Evolutionary conservation across 2,329 filamentous ascomycete genomes (phyloP), one percentile per base, ranked within the genome.

Genomic region (Aureobasidium sp.): DNA sequence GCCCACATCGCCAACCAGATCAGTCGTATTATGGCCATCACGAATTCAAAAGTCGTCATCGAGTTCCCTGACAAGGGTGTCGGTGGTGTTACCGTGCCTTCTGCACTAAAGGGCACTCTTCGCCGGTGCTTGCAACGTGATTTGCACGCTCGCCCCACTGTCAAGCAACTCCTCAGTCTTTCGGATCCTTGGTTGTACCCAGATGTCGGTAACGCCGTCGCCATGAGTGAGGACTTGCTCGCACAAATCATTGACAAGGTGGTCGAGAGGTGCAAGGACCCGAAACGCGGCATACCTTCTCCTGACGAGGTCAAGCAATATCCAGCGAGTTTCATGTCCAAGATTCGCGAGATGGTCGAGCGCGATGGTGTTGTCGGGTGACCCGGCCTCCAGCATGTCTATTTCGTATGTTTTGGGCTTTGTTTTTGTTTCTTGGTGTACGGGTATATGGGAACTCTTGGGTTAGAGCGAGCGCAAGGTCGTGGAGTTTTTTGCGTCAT

Each of bases 1-100:
- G 91, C 87, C 15, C 92, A 97, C 70, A 95, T 99, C 66, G 79
- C 84, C 61, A 94, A 93, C 74, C 89, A 87, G 69, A 89, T 95
- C 77, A 85, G 89, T 38, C 86, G 90, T 23, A 94, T 95, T 71
- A 86, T 90, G 73, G 89, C 89, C 62, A 94, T 95, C 69, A 89
- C 91, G 66, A 89, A 93, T 72, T 89, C 84, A 73, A 81, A 85
- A 60, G 84, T 91, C 71, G 72, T 75, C 6, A 89, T 95, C 68
- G 83, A 89, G 60, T 94, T 86, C 68, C 87, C 87, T 0, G 79
- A 84, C 1, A 78, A 81, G 2, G 89, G 86, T 13, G 77, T 91
- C 54, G 89, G 89, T 45, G 86, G 78, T 10, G 74, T 79, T 0
- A 70, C 75, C 2, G 77, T 87, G 0, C 82, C 84, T 0, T 74